Evolutionary conservation across 306 rosid species (phyloP).

Genomic region (barrel medic (Medicago truncatula)): MtrunA17r5.0-ANR NC_053042.1:26574501-26575000

Average conservation of each 20-base stretch:
- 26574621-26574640: constrained; percentile 12
- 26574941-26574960: neutral
- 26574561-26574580: neutral
- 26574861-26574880: neutral
- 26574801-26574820: neutral
- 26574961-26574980: neutral
- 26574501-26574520: too few relatives aligned
- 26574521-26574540: too few relatives aligned
- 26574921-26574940: neutral
- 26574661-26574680: neutral
- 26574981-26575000: neutral
- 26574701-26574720: neutral
- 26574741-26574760: neutral
- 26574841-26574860: neutral
- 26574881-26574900: neutral
- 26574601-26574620: neutral
- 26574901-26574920: neutral
- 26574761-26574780: constrained; percentile 30
- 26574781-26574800: neutral
- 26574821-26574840: neutral
- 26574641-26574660: neutral
- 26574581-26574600: neutral
- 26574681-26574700: neutral
- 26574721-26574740: constrained; percentile 35
- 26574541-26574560: too few relatives aligned